Evolutionary conservation across 345 rosid genomes (phyloP).

Genomic region (Citrus glauca): DNA sequence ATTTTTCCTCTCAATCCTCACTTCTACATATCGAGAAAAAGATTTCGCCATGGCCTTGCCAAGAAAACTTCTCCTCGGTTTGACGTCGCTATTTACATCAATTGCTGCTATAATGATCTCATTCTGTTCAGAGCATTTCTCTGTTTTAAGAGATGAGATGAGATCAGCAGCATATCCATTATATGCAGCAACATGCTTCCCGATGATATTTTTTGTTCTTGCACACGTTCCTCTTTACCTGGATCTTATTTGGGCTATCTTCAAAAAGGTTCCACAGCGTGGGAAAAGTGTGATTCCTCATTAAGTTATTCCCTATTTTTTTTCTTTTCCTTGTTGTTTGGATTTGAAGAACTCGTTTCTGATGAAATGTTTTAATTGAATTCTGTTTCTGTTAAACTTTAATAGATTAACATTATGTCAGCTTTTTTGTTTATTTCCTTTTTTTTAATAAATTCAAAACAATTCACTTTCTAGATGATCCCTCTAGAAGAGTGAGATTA

Average conservation of each 20-base stretch:
- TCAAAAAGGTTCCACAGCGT: background rate
- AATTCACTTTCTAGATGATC: no score
- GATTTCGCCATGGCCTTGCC: constrained; percentile 14
- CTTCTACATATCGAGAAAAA: constrained; percentile 3
- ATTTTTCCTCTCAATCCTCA: constrained; percentile 3
- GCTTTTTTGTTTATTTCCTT: no score
- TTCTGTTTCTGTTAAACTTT: no score
- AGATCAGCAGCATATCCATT: background rate
- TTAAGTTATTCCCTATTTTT: background rate
- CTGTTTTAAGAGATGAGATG: background rate
- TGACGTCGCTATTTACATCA: constrained; percentile 11
- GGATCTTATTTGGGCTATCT: background rate
- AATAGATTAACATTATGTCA: no score
- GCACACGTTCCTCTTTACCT: constrained; percentile 1
- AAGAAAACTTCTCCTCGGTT: constrained; percentile 9
- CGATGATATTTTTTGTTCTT: background rate
- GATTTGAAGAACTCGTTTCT: no score
- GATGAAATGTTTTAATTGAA: no score
- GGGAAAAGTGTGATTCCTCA: background rate
- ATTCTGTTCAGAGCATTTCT: constrained; percentile 16
- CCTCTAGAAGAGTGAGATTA: no score
- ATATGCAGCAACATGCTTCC: constrained; percentile 9
- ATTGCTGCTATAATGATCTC: constrained; percentile 7
- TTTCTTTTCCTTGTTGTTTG: no score
- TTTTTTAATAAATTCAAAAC: no score